Conservation (phyloP, 2,329 filamentous ascomycete genomes). For the Aspergillus vadensis region DNA sequence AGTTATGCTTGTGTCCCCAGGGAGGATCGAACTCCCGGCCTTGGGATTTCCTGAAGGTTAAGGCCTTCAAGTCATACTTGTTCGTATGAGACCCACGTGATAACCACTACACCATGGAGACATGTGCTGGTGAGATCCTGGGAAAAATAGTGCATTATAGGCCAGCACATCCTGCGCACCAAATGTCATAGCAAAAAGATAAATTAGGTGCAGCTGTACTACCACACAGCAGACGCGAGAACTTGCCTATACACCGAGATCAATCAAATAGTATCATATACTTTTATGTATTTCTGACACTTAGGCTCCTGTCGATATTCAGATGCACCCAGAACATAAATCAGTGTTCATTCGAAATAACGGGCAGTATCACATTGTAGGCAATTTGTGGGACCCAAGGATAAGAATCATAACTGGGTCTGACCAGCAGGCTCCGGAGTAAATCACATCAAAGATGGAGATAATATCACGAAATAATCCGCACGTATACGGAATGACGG, state of each 20-base stretch:
- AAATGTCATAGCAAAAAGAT: too few species aligned
- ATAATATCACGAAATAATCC: not conserved
- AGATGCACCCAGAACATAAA: not conserved
- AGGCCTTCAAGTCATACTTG: not conserved
- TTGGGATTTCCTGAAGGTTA: conserved; percentile 1
- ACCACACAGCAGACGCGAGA: too few species aligned
- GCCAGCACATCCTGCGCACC: too few species aligned
- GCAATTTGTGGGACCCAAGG: conserved; percentile 5
- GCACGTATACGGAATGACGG: not conserved
- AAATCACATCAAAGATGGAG: conserved; percentile 7
- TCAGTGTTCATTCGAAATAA: not conserved
- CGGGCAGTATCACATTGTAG: not conserved
- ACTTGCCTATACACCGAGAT: too few species aligned
- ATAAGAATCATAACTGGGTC: not conserved
- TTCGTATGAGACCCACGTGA: not conserved
- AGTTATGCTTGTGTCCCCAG: not conserved
- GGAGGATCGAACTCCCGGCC: conserved; percentile 2
- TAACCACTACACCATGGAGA: conserved; percentile 6
- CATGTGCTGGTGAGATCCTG: not conserved
- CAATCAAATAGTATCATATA: too few species aligned
- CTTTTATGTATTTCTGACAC: not conserved
- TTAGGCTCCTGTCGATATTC: not conserved
- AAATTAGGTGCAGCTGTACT: too few species aligned
- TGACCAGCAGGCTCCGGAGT: conserved; percentile 2
- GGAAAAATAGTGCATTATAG: not conserved